Base-by-base conservation (phyloP, 768 basidiomycete species). In the Rhodotorula taiwanensis region DNA sequence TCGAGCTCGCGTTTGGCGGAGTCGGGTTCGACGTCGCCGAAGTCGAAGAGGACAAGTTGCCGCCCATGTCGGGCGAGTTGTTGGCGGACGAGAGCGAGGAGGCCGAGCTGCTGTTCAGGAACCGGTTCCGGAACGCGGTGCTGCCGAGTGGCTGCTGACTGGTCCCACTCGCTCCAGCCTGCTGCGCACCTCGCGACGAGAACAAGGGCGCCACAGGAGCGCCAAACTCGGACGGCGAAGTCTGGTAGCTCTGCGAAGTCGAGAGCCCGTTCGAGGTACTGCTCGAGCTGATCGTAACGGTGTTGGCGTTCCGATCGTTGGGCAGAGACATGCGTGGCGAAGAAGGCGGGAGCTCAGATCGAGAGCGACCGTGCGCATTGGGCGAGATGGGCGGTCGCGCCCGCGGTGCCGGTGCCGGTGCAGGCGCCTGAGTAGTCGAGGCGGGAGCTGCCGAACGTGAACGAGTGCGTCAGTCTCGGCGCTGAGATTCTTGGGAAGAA, bases 121-220 rank as follows among this genome's bases (percentile, higher is more conserved):
- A 59, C 15, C 66, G 60, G 43, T 62, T 59, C 11, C 61, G 66
- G 58, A 67, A 62, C 31, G 58, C 58, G 21, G 66, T 55, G 55
- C 54, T 57, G 27, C 58, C 44, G 23, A 55, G 45, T 7, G 66
- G 51, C 33, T 57, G 55, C 39, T 55, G 44, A 9, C 48, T 28
- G 9, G 6, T 27, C 14, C 2, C 48, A 28, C 9, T 27, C 48
- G 7, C 27, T 49, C 28, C 27, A 27, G 48, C 30, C 21, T 1
- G 48, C 48, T 23, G 27, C 49, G 28, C 13, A 16, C 7, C 31
- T 16, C 48, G 27, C 36, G 36, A 39, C 43, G 20, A n/a, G 23
- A n/a, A 44, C 9, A 18, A 21, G 7, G 43, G 23, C 23, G 43
- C 23, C 20, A 21, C 20, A 18, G 58, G 58, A 15, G 44, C 21